Evolutionary conservation across 441 rosid species (phyloP).

Genomic region (Cnidoscolus chayamansa): DNA sequence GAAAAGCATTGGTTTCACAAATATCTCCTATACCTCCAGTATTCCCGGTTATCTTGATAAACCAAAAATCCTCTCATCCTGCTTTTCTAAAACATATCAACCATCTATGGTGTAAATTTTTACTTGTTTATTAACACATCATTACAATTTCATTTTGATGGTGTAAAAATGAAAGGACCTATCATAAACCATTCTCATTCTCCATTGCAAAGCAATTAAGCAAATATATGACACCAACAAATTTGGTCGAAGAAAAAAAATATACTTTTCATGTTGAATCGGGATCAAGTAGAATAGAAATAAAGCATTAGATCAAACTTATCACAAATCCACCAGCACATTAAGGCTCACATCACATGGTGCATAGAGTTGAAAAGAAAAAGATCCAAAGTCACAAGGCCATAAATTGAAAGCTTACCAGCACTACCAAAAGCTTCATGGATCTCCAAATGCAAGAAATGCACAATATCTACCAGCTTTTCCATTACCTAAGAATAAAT

Average conservation of each 20-base stretch:
- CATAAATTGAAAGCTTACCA: slow-evolving; percentile 45
- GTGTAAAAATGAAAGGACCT: neutral
- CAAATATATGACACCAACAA: neutral
- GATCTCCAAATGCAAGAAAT: slow-evolving; percentile 91
- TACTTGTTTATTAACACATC: neutral
- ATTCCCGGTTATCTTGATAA: neutral
- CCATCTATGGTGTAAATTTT: neutral
- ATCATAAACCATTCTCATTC: too few species aligned
- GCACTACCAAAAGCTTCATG: slow-evolving; percentile 74
- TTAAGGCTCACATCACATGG: neutral
- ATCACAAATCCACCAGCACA: neutral
- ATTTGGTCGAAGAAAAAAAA: too few species aligned
- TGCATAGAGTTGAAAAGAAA: neutral
- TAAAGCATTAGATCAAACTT: too few species aligned
- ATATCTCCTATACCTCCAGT: neutral
- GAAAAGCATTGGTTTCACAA: neutral
- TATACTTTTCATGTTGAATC: too few species aligned
- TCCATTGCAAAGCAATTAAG: too few species aligned
- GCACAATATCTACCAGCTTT: slow-evolving; percentile 92
- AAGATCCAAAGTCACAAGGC: neutral
- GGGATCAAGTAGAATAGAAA: too few species aligned
- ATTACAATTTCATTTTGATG: neutral
- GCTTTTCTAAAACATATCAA: neutral
- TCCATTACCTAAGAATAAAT: slow-evolving; percentile 72
- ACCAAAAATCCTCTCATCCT: neutral